These are phyloP conservation scores for Ophiostoma sp. DNA, from an alignment of 2,329 filamentous ascomycete genomes.

Conservation along the genomic window DNA sequence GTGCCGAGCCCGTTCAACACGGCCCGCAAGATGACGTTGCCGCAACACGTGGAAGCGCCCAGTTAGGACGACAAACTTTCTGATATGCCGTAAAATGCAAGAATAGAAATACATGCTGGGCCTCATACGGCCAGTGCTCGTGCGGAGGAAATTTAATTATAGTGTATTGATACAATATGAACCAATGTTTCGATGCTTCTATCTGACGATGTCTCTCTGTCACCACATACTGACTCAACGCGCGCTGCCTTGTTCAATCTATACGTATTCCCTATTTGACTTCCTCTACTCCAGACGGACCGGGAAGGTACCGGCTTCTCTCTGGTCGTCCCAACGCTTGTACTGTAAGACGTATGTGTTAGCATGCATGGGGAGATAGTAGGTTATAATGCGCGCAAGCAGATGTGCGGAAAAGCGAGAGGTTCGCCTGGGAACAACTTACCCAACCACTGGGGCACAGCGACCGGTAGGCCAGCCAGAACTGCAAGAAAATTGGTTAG, in stretches of 20 bases:
- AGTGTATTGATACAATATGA: conserved; percentile 19
- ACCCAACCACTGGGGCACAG: conserved; percentile 88
- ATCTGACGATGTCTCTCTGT: conserved; percentile 20
- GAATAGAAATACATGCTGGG: background rate
- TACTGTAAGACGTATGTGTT: conserved; percentile 48
- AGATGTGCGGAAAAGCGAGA: background rate
- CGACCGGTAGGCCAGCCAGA: conserved; percentile 94
- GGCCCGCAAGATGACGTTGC: background rate
- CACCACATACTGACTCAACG: conserved; percentile 18
- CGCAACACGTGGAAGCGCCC: background rate
- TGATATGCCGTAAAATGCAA: background rate
- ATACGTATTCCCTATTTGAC: background rate
- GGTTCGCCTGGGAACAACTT: conserved; percentile 20
- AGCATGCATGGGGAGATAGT: background rate
- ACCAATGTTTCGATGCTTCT: conserved; percentile 27
- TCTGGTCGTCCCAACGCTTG: conserved; percentile 94
- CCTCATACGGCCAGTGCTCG: background rate
- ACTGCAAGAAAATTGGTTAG: conserved; percentile 60
- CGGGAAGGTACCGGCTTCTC: conserved; percentile 71
- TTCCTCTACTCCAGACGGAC: conserved; percentile 59
- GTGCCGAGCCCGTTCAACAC: background rate
- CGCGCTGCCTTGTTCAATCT: background rate
- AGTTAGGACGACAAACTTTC: background rate
- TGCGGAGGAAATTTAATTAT: background rate
- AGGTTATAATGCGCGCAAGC: background rate